phyloP scores from a whole-genome alignment of 345 rosid genomes.

The Acer campestre region DNA sequence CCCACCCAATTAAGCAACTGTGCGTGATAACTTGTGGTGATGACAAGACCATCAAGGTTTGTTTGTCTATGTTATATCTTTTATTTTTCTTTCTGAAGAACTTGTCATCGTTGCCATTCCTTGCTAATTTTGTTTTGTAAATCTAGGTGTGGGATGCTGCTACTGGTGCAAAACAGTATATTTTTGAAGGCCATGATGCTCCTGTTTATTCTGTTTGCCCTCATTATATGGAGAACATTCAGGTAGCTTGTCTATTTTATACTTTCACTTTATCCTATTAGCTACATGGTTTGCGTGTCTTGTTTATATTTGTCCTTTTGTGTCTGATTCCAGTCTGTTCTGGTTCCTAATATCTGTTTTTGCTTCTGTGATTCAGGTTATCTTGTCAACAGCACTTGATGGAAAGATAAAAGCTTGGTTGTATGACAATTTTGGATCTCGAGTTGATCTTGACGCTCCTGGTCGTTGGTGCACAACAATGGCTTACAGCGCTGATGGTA shows the following conservation, averaged over 20 bases:
- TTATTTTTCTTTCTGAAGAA: slow-evolving; percentile 8
- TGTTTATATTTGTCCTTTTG: slow-evolving; percentile 14
- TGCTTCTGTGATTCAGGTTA: slow-evolving; percentile 52
- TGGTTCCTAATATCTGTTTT: slow-evolving; percentile 28
- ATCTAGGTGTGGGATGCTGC: slow-evolving; percentile 88
- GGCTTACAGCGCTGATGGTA: slow-evolving; percentile 94
- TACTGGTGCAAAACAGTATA: slow-evolving; percentile 65
- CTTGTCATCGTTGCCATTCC: slow-evolving; percentile 15
- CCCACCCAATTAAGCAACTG: slow-evolving; percentile 80
- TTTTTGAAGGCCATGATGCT: slow-evolving; percentile 92
- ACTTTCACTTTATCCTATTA: neutral
- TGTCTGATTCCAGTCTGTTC: neutral
- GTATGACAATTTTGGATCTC: slow-evolving; percentile 82
- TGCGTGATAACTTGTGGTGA: slow-evolving; percentile 89
- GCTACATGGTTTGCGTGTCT: neutral
- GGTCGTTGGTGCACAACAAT: slow-evolving; percentile 93
- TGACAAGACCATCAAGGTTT: slow-evolving; percentile 84
- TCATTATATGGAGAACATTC: slow-evolving; percentile 85
- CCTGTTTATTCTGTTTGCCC: slow-evolving; percentile 92
- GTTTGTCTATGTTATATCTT: slow-evolving; percentile 18
- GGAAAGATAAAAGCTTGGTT: slow-evolving; percentile 95
- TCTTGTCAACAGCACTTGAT: slow-evolving; percentile 86
- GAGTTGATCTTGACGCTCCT: slow-evolving; percentile 93
- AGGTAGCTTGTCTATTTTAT: slow-evolving; percentile 41
- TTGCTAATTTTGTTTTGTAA: slow-evolving; percentile 20